A percentile compares a stretch with the other conserved stretches of the same genome.
Evolutionary conservation across 129 eudicot genomes (phyloP).

Genomic region (Arctium minus): DNA sequence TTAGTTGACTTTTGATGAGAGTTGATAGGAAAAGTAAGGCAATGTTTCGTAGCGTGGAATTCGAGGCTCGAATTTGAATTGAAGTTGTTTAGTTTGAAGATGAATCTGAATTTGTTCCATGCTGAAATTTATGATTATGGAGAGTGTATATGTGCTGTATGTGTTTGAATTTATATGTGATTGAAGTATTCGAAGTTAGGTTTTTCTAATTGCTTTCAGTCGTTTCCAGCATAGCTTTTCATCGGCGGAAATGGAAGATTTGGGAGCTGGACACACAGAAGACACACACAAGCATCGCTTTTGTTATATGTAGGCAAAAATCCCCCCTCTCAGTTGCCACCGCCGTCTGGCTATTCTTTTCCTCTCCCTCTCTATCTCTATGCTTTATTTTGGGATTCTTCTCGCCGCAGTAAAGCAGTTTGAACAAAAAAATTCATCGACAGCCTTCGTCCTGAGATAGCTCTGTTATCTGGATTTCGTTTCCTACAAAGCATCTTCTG

Average conservation of each 20-base stretch:
- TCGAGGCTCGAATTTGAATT: constrained; percentile 13
- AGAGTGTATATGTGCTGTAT: neutral
- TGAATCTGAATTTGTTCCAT: constrained; percentile 6
- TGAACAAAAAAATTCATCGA: neutral
- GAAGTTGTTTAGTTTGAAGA: constrained; percentile 12
- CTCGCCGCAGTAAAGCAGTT: neutral
- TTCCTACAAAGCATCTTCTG: no score
- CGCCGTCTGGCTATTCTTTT: neutral
- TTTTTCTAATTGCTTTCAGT: neutral
- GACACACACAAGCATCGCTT: neutral
- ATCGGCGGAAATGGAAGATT: constrained; percentile 3
- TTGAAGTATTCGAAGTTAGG: constrained; percentile 10
- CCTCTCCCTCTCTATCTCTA: neutral
- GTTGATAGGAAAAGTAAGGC: neutral
- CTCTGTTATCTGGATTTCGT: no score
- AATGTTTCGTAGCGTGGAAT: constrained; percentile 14
- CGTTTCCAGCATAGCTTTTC: neutral
- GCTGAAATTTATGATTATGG: neutral
- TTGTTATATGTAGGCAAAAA: neutral
- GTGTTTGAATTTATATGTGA: neutral
- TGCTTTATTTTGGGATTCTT: neutral
- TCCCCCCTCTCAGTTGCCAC: neutral
- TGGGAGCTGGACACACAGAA: neutral
- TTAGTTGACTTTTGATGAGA: constrained; percentile 14
- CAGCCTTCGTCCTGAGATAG: neutral